These are phyloP conservation scores for Fragaria nilgerrensis DNA, from an alignment of 306 rosid genomes.

Conservation along the genomic window DNA sequence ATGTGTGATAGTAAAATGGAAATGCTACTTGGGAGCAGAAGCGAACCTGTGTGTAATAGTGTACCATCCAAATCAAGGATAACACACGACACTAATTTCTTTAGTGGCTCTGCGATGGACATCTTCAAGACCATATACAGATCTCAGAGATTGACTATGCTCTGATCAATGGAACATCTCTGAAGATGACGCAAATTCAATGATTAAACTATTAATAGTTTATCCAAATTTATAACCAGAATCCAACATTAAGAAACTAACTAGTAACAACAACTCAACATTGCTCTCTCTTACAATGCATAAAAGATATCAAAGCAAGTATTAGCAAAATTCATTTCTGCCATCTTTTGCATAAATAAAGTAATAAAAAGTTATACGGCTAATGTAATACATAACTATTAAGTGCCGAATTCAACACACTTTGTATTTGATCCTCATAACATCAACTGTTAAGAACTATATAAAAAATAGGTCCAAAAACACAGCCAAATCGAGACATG, in stretches of 20 bases:
- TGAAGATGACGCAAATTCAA: background rate
- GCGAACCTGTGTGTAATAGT: slow-evolving; percentile 67
- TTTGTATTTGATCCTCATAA: too few species aligned
- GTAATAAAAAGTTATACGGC: too few species aligned
- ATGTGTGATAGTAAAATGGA: too few species aligned
- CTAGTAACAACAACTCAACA: background rate
- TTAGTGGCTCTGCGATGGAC: slow-evolving; percentile 42
- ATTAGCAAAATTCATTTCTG: too few species aligned
- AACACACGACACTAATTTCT: slow-evolving; percentile 53
- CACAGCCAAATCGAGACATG: too few species aligned
- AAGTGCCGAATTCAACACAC: too few species aligned
- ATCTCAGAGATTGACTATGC: slow-evolving; percentile 15
- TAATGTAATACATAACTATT: too few species aligned
- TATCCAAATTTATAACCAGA: background rate
- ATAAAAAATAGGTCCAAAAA: too few species aligned
- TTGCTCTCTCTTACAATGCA: background rate
- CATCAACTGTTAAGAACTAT: too few species aligned
- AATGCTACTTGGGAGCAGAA: background rate
- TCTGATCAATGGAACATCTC: slow-evolving; percentile 7
- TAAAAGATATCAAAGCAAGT: too few species aligned
- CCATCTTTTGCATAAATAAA: too few species aligned
- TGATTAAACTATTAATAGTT: background rate
- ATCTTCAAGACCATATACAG: slow-evolving; percentile 31
- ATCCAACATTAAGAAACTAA: background rate
- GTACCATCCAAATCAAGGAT: slow-evolving; percentile 94